Conservation (phyloP, 164 flowering plant species). For the Taxillus chinensis region DNA sequence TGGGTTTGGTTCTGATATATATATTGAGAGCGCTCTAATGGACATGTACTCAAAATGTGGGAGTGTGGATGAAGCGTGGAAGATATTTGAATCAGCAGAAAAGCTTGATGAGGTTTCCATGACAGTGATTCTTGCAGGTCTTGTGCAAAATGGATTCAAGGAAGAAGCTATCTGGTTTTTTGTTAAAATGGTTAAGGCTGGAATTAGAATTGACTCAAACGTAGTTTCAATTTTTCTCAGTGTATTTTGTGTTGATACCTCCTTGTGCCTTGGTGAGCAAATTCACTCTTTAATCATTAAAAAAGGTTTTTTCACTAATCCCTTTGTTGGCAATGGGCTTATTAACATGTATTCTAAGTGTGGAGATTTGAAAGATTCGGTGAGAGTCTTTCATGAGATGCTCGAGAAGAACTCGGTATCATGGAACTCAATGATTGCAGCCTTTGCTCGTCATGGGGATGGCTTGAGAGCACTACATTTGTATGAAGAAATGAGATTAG, state of each 20-base stretch:
- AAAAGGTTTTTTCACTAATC: conserved; percentile 36
- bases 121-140: conserved; percentile 76
- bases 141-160: conserved; percentile 80
- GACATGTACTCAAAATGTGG: conserved; percentile 87
- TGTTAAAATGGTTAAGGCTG: conserved; percentile 38
- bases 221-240: conserved; percentile 77
- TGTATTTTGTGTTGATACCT: conserved; percentile 51
- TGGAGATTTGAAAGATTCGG: conserved; percentile 59
- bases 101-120: conserved; percentile 59
- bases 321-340: conserved; percentile 70
- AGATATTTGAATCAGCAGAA: conserved; percentile 51
- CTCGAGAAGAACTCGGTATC: conserved; percentile 46
- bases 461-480: conserved; percentile 53
- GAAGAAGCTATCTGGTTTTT: conserved; percentile 66
- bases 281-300: conserved; percentile 66
- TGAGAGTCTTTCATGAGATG: conserved; percentile 43
- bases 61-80: conserved; percentile 49
- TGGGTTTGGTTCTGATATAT: conserved; percentile 53
- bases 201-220: conserved; percentile 48
- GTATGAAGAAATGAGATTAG: conserved; percentile 57
- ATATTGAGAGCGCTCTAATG: conserved; percentile 77
- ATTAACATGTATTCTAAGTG: conserved; percentile 89
- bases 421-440: conserved; percentile 85
- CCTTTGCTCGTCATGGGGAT: conserved; percentile 79
- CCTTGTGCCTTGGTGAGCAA: conserved; percentile 63